Base-by-base conservation (phyloP, 768 basidiomycete genomes). In the Naganishia friedmannii region DNA sequence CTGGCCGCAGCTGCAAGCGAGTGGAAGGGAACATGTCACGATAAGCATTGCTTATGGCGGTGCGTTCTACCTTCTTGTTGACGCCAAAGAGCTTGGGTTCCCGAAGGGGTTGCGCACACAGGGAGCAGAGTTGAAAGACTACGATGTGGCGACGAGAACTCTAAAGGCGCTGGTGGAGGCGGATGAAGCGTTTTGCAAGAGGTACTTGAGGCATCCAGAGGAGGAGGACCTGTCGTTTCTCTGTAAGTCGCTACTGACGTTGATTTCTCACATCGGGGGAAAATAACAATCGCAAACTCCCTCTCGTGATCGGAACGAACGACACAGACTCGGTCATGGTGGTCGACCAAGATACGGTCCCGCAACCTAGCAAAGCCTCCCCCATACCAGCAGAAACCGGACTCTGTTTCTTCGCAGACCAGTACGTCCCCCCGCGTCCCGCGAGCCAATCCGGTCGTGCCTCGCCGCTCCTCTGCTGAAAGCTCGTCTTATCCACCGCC, bases 381-480 rank as follows among this genome's bases (percentile, higher is more conserved):
- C 6, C 48, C 7, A 7, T 21, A 51, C 23, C 48, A 51, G 48
- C 48, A 21, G 48, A 51, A 51, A 26, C 48, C 7, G 48, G 48
- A 51, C 48, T 51, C 13, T 51, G 48, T 23, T 51, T 51, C 48
- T 51, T 51, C n/a, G 48, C 48, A 51, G 48, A 51, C 48, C 48
- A 51, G 48, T 51, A 51, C n/a, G 48, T 51, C 48, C 7, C 12
- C 19, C 23, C n/a, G n/a, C n/a, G n/a, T n/a, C n/a, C n/a, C n/a
- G n/a, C n/a, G n/a, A n/a, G n/a, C n/a, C n/a, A n/a, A n/a, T n/a
- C n/a, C n/a, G n/a, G n/a, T n/a, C n/a, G n/a, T n/a, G n/a, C n/a
- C n/a, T n/a, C n/a, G n/a, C n/a, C n/a, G n/a, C n/a, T n/a, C n/a
- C n/a, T n/a, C n/a, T n/a, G n/a, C n/a, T n/a, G n/a, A n/a, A n/a